These are phyloP conservation scores for Bondarzewia mesenterica DNA, from an alignment of 1,284 basidiomycete genomes.

Conservation along the genomic window DNA sequence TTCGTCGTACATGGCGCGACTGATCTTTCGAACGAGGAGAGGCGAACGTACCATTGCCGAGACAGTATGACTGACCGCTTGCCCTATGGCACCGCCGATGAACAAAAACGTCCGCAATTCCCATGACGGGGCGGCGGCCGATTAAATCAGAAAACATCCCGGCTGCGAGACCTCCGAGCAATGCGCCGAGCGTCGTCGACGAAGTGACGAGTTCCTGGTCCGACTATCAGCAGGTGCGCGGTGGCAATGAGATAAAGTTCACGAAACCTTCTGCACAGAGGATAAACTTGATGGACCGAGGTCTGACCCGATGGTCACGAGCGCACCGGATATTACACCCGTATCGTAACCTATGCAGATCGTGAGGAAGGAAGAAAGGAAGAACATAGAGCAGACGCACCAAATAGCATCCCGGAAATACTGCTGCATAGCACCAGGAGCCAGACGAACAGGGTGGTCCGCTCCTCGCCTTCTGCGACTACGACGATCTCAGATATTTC, in stretches of 20 bases:
- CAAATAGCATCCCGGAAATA: conserved; percentile 74
- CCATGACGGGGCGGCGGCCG: conserved; percentile 63
- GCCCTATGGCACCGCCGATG: conserved; percentile 64
- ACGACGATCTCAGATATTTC: conserved; percentile 11
- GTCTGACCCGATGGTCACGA: conserved; percentile 67
- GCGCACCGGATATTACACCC: conserved; percentile 70
- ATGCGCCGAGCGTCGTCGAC: conserved; percentile 71
- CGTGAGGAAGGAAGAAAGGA: neutral
- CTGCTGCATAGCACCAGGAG: conserved; percentile 55
- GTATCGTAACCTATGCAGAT: conserved; percentile 66
- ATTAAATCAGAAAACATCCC: conserved; percentile 68
- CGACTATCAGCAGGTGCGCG: neutral
- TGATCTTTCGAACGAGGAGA: neutral
- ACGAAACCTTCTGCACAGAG: conserved; percentile 54
- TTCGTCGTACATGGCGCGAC: neutral
- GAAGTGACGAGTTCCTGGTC: conserved; percentile 73
- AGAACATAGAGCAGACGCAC: conserved; percentile 29
- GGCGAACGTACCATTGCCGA: conserved; percentile 53
- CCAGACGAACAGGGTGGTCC: conserved; percentile 66
- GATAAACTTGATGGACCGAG: conserved; percentile 53
- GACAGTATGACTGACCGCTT: conserved; percentile 60
- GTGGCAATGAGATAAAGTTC: neutral
- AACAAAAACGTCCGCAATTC: conserved; percentile 69
- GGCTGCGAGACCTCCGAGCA: conserved; percentile 65
- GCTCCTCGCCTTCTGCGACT: conserved; percentile 37